These are phyloP conservation scores for Fraxinus greggii DNA, from an alignment of 305 asterid genomes.

Conservation along the genomic window DNA sequence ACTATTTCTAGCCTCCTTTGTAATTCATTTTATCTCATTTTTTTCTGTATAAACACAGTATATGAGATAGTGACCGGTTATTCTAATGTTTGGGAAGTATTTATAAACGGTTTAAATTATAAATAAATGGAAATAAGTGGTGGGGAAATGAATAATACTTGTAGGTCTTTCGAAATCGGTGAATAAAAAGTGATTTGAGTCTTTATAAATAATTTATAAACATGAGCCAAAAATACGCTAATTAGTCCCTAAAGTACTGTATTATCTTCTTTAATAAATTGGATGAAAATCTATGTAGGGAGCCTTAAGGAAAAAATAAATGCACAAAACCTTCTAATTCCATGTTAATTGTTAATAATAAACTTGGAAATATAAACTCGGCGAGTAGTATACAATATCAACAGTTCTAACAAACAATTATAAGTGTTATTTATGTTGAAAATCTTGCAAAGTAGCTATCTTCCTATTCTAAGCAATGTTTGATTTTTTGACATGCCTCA, in stretches of 20 bases:
- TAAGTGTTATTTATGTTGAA: background rate
- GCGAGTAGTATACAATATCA: background rate
- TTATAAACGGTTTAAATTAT: background rate
- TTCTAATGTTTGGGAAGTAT: background rate
- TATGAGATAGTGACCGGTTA: background rate
- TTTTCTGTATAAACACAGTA: background rate
- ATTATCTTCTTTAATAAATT: background rate
- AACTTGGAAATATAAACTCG: background rate
- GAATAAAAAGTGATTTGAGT: background rate
- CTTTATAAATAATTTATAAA: background rate
- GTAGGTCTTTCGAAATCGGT: background rate
- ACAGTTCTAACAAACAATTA: background rate
- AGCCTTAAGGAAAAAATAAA: background rate
- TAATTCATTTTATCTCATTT: background rate
- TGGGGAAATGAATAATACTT: background rate
- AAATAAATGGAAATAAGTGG: background rate
- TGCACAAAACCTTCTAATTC: background rate
- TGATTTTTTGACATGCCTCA: background rate
- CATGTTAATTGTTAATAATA: background rate
- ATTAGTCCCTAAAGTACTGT: background rate
- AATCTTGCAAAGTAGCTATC: background rate
- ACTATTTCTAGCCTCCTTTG: background rate
- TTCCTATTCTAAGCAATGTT: background rate
- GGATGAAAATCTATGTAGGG: background rate
- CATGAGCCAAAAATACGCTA: background rate